These are phyloP conservation scores for rapeseed (Brassica napus) DNA, from an alignment of 345 rosid genomes.

Conservation along the genomic window Da-Ae NC_063452.1:28821001-28821500, in stretches of 20 bases:
- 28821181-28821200: constrained; percentile 64
- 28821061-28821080: constrained; percentile 2
- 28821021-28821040: constrained; percentile 13
- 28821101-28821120: constrained; percentile 93
- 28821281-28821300: constrained; percentile 46
- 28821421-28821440: not conserved
- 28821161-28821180: constrained; percentile 89
- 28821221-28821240: constrained; percentile 5
- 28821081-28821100: constrained; percentile 51
- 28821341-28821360: constrained; percentile 81
- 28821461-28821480: constrained; percentile 30
- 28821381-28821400: constrained; percentile 83
- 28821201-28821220: constrained; percentile 89
- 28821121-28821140: constrained; percentile 72
- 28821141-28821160: constrained; percentile 77
- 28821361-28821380: constrained; percentile 92
- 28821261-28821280: not conserved
- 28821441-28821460: not conserved
- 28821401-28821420: constrained; percentile 32
- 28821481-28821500: constrained; percentile 93
- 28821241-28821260: not conserved
- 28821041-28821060: not conserved
- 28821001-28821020: constrained; percentile 74
- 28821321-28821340: constrained; percentile 89
- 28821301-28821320: constrained; percentile 88